Evolutionary conservation across 495 filamentous ascomycete genomes (phyloP), one percentile per base, ranked within the genome.

Genomic region (Hapsidospora chrysogenum): DNA sequence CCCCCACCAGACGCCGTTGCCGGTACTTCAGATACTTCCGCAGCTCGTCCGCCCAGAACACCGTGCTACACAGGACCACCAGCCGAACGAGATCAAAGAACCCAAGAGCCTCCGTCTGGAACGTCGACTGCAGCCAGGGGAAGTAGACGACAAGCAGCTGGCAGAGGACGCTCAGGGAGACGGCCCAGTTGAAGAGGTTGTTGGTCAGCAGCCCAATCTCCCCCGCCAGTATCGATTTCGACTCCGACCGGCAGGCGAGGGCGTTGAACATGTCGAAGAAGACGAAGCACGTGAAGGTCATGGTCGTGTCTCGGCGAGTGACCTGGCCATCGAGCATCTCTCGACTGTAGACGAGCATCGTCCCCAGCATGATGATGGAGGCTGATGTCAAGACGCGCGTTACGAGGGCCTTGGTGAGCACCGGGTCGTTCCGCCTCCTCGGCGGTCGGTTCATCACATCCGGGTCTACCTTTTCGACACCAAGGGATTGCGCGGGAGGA

Each of bases 221-320:
- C 28, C 86, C 87, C 19, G 75, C 66, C 16, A 95, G 71, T 3
- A 96, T 64, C 21, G 78, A 85, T 48, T 97, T 97, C 43, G 66
- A 69, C 53, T 95, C 87, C 32, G 80, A 89, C 33, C 89, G 82
- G 56, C 89, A 96, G 7, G 84, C 78, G 10, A 97, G 64, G 0
- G 89, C 89, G 53, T 95, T 94, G 63, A 93, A 92, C 89, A 97
- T 96, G 61, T 97, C 89, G 53, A 94, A 97, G 17, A 96, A 66
- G 16, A 97, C 89, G 48, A 97, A 97, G 57, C 83, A 92, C 15
- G 89, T 97, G 53, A 97, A 97, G 1, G 89, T 97, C 84, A 95
- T 94, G 38, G 89, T 97, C 11, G 89, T 97, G 60, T 97, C 89
- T 47, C 92, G 84, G 19, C 79, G 82, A 9, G 75, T 92, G 34